These are phyloP conservation scores for Hawksworthiomyces lignivorus DNA, from an alignment of 2,329 filamentous ascomycete species.

Conservation along the genomic window DNA sequence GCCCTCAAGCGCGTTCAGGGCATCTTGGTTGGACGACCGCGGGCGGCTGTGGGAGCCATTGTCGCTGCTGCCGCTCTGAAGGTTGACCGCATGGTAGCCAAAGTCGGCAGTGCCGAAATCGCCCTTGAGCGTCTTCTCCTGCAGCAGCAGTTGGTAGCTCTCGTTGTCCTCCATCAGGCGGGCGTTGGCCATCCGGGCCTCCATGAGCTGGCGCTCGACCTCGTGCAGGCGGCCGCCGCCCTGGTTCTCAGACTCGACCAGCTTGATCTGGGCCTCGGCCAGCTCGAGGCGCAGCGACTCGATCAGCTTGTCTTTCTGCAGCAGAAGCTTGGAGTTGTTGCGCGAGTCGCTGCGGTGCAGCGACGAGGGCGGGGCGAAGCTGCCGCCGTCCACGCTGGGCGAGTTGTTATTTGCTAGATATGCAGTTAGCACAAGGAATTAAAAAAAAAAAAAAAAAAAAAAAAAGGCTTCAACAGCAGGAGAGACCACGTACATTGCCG, in stretches of 20 bases:
- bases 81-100: conserved; percentile 54
- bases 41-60: conserved; percentile 11
- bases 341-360: conserved; percentile 81
- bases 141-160: conserved; percentile 89
- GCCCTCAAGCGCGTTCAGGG: conserved; percentile 57
- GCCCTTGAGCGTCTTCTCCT: conserved; percentile 91
- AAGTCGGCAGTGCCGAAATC: conserved; percentile 82
- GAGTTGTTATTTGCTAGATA: conserved; percentile 44
- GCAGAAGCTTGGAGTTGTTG: conserved; percentile 79
- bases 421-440: conserved; percentile 5
- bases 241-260: conserved; percentile 88
- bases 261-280: conserved; percentile 89
- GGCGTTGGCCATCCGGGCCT: conserved; percentile 91
- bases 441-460: background rate
- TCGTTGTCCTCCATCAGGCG: conserved; percentile 98
- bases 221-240: conserved; percentile 82
- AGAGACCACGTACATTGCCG: conserved; percentile 49
- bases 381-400: conserved; percentile 63
- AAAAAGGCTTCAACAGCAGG: no score
- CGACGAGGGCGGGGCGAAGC: conserved; percentile 80
- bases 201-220: conserved; percentile 83
- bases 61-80: background rate
- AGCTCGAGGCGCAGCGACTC: conserved; percentile 86
- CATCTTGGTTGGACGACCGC: conserved; percentile 51
- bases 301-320: conserved; percentile 95